Percentiles rank a stretch among this genome's conserved stretches.
Evolutionary conservation across 148 eudicot genomes (phyloP).

Genomic region (Arctostaphylos glauca): DNA sequence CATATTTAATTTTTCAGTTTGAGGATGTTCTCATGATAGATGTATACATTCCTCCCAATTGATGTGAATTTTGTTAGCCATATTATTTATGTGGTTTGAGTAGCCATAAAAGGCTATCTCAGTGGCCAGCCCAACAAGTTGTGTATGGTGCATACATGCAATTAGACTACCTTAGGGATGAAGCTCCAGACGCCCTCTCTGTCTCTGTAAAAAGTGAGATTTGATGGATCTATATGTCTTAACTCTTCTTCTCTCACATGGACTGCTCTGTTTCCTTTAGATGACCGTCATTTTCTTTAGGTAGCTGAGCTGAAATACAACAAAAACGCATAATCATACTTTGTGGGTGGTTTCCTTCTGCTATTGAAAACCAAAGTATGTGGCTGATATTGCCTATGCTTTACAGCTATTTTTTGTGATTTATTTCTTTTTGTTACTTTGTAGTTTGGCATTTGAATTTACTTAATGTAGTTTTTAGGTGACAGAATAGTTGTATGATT

Average conservation of each 20-base stretch:
- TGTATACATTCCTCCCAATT: too few relatives aligned
- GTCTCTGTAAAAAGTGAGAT: conserved; percentile 17
- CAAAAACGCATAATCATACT: conserved; percentile 17
- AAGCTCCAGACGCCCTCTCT: too few relatives aligned
- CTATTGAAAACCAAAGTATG: background rate
- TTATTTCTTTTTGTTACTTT: background rate
- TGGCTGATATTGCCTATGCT: background rate
- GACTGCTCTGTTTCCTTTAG: conserved; percentile 19
- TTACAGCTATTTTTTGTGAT: background rate
- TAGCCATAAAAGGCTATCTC: too few relatives aligned
- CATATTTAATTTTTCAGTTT: too few relatives aligned
- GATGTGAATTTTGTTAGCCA: background rate
- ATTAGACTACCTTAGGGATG: too few relatives aligned
- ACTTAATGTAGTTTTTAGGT: background rate
- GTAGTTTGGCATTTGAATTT: conserved; percentile 5
- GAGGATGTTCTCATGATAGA: too few relatives aligned
- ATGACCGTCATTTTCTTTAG: conserved; percentile 35
- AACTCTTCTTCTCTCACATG: conserved; percentile 20
- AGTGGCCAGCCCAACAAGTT: too few relatives aligned
- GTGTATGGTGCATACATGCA: too few relatives aligned
- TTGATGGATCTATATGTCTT: conserved; percentile 61
- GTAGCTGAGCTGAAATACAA: conserved; percentile 15
- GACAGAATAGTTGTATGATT: background rate
- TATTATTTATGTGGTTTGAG: background rate
- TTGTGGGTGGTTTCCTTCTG: conserved; percentile 15